These are phyloP conservation scores for Ophiostoma ulmi DNA, from an alignment of 2,329 filamentous ascomycete species.

Conservation along the genomic window DNA sequence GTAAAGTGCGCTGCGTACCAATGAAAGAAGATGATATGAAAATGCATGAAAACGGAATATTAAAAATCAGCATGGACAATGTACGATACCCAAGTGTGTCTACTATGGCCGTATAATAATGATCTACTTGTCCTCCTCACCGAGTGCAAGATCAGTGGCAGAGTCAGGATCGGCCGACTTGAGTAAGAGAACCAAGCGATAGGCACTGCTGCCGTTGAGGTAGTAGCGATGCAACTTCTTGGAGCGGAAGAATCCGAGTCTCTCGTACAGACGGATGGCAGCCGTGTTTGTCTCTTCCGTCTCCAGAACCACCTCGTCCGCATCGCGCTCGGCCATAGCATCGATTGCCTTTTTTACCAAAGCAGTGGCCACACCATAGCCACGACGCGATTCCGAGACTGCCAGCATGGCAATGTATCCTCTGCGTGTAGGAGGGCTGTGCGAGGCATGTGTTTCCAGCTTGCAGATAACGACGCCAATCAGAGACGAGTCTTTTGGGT, in stretches of 20 bases:
- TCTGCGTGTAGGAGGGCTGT: constrained; percentile 66
- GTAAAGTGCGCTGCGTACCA: not conserved
- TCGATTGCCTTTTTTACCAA: constrained; percentile 89
- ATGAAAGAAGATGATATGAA: not conserved
- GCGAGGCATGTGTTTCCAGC: constrained; percentile 80
- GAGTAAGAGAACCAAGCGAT: constrained; percentile 76
- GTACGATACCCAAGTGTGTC: not conserved
- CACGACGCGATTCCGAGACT: constrained; percentile 73
- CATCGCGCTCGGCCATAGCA: constrained; percentile 75
- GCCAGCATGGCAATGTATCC: constrained; percentile 99
- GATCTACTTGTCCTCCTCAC: constrained; percentile 29
- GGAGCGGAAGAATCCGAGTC: constrained; percentile 83
- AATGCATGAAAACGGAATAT: not conserved
- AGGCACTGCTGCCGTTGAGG: constrained; percentile 91
- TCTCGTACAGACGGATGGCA: constrained; percentile 87
- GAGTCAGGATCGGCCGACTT: constrained; percentile 48
- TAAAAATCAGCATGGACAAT: not conserved
- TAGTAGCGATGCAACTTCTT: constrained; percentile 95
- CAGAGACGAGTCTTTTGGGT: constrained; percentile 58
- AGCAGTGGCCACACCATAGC: constrained; percentile 79
- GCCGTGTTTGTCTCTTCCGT: constrained; percentile 90
- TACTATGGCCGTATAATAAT: not conserved
- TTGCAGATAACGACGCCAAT: constrained; percentile 94
- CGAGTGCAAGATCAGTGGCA: constrained; percentile 35
- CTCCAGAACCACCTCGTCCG: constrained; percentile 92